Percentiles rank a stretch among this genome's conserved stretches.
Evolutionary conservation across 2,329 filamentous ascomycete genomes (phyloP).

Genomic region (Penicillium psychrosexuale): DNA sequence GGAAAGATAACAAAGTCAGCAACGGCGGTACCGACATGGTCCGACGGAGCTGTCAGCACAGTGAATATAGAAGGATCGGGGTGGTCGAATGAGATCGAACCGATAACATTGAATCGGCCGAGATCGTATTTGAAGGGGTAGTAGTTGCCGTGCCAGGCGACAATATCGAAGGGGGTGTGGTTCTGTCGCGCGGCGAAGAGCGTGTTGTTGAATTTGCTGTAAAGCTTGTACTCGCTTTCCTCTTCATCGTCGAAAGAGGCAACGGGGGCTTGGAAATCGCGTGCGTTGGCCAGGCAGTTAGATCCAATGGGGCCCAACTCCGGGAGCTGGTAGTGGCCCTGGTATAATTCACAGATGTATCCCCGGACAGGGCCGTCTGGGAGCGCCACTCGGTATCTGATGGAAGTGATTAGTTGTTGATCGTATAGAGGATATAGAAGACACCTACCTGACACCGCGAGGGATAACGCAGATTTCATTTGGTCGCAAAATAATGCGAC

Average conservation of each 20-base stretch:
- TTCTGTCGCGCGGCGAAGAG: slow-evolving; percentile 64
- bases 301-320: slow-evolving; percentile 71
- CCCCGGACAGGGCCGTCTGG: slow-evolving; percentile 62
- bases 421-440: not conserved
- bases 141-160: slow-evolving; percentile 78
- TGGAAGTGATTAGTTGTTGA: not conserved
- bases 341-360: slow-evolving; percentile 72
- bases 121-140: slow-evolving; percentile 81
- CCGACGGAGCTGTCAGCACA: slow-evolving; percentile 58
- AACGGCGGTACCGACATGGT: slow-evolving; percentile 59
- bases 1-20: slow-evolving; percentile 66
- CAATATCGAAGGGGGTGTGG: slow-evolving; percentile 74
- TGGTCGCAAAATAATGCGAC: slow-evolving; percentile 69
- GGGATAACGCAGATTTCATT: slow-evolving; percentile 77
- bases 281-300: slow-evolving; percentile 69
- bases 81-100: slow-evolving; percentile 71
- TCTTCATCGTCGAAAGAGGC: slow-evolving; percentile 65
- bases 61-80: slow-evolving; percentile 77
- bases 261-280: slow-evolving; percentile 72
- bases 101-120: slow-evolving; percentile 71
- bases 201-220: slow-evolving; percentile 64
- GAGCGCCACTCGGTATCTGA: slow-evolving; percentile 64
- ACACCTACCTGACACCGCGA: slow-evolving; percentile 58
- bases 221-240: slow-evolving; percentile 53
- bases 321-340: slow-evolving; percentile 68